These are phyloP conservation scores for Verticillium longisporum DNA, from an alignment of 2,329 filamentous ascomycete species.

Conservation along the genomic window DNA sequence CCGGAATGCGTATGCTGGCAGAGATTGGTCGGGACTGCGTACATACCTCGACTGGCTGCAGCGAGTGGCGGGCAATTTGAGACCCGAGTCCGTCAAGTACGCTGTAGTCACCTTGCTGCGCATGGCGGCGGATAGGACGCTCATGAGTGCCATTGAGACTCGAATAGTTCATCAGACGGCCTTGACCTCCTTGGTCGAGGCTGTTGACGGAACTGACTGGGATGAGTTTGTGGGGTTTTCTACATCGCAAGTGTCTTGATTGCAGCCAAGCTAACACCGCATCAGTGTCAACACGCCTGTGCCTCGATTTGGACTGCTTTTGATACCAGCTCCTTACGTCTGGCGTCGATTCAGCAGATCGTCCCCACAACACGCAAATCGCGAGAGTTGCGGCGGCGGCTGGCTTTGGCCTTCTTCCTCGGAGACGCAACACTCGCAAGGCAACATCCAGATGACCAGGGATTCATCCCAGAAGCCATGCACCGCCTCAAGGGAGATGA, in stretches of 20 bases:
- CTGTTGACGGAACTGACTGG: slow-evolving; percentile 31
- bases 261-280: slow-evolving; percentile 12
- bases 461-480: slow-evolving; percentile 37
- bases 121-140: slow-evolving; percentile 46
- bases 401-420: slow-evolving; percentile 61
- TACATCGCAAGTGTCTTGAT: not conserved
- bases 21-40: slow-evolving; percentile 38
- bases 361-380: not conserved
- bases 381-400: slow-evolving; percentile 51
- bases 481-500: slow-evolving; percentile 37
- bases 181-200: slow-evolving; percentile 34
- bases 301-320: not conserved
- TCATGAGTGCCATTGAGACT: slow-evolving; percentile 26
- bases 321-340: not conserved
- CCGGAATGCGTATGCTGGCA: slow-evolving; percentile 22
- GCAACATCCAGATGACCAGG: slow-evolving; percentile 29
- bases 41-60: slow-evolving; percentile 36
- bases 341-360: not conserved
- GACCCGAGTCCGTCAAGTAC: slow-evolving; percentile 25
- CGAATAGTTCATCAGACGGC: slow-evolving; percentile 32
- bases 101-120: slow-evolving; percentile 42
- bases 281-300: slow-evolving; percentile 42
- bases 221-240: slow-evolving; percentile 33
- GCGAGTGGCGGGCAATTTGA: slow-evolving; percentile 27
- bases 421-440: slow-evolving; percentile 34